A percentile compares a stretch with the other conserved stretches of the same genome.
Conservation (phyloP, 257 asterid genomes). For the Solanum chiquidenum region DNA sequence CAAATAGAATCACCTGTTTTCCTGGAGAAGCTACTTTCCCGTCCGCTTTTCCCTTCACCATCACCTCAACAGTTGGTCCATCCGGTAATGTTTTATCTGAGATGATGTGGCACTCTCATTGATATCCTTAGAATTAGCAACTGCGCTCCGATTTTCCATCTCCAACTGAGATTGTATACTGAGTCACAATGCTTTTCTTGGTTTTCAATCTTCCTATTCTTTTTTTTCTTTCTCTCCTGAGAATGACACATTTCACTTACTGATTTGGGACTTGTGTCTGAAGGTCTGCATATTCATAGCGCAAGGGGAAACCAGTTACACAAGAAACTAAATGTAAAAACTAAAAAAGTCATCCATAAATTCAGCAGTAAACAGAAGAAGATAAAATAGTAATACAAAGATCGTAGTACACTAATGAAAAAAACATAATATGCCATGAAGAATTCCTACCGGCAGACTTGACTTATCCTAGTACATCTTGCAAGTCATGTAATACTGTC, state of each 20-base stretch:
- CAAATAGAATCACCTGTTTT: conserved; percentile 27
- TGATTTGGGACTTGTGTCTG: background rate
- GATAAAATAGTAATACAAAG: background rate
- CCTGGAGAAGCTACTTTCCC: conserved; percentile 55
- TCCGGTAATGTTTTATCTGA: conserved; percentile 27
- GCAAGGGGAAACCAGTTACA: background rate
- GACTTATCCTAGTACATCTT: background rate
- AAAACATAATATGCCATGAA: background rate
- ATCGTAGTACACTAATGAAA: background rate
- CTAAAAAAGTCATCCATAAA: background rate
- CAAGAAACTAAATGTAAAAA: background rate
- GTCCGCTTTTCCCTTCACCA: conserved; percentile 30
- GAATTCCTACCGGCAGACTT: background rate
- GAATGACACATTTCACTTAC: background rate
- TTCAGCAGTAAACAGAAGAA: background rate
- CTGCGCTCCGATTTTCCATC: background rate
- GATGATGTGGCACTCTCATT: conserved; percentile 4
- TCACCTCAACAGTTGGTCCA: conserved; percentile 56
- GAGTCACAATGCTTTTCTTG: background rate
- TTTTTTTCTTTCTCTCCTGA: conserved; percentile 24
- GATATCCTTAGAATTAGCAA: conserved; percentile 6
- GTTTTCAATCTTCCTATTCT: conserved; percentile 1
- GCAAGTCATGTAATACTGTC: background rate
- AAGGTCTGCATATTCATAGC: background rate
- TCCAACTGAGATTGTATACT: background rate